Percentiles rank a stretch among this genome's conserved stretches.
Evolutionary conservation across 768 basidiomycete genomes (phyloP).

Genomic region (Mycena amicta): DNA sequence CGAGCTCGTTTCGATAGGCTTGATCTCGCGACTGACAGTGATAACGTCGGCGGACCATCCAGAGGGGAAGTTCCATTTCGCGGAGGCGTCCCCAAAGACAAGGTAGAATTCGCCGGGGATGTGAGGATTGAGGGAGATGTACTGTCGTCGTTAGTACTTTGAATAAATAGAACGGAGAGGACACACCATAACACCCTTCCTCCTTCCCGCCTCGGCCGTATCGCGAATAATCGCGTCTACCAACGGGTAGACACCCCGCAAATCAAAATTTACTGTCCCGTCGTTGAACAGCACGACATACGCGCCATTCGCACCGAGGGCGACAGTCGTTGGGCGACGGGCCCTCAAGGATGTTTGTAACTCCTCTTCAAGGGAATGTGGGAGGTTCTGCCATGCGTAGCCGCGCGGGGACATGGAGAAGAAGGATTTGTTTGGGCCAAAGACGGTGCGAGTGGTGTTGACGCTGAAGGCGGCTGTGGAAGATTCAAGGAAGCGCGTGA

Average conservation of each 20-base stretch:
- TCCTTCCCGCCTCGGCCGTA: neutral
- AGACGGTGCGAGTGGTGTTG: slow-evolving; percentile 8
- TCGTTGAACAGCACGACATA: slow-evolving; percentile 15
- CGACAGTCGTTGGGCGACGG: slow-evolving; percentile 6
- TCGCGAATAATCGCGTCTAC: slow-evolving; percentile 7
- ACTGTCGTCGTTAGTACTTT: neutral
- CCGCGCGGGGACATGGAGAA: slow-evolving; percentile 10
- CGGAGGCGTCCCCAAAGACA: slow-evolving; percentile 11
- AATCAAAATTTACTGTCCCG: slow-evolving; percentile 14
- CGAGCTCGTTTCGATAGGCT: neutral
- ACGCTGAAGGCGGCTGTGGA: neutral
- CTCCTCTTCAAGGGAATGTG: slow-evolving; percentile 7
- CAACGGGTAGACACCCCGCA: slow-evolving; percentile 9
- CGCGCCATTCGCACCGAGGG: slow-evolving; percentile 10
- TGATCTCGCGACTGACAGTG: slow-evolving; percentile 5
- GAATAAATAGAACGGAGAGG: neutral
- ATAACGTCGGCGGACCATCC: slow-evolving; percentile 9
- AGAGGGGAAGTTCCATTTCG: slow-evolving; percentile 8
- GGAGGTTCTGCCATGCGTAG: slow-evolving; percentile 13
- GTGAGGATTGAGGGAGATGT: slow-evolving; percentile 13
- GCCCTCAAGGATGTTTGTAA: neutral
- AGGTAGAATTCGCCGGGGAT: slow-evolving; percentile 12
- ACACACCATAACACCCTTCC: slow-evolving; percentile 11
- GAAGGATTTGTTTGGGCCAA: slow-evolving; percentile 10
- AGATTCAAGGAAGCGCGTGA: slow-evolving; percentile 3